These are phyloP conservation scores for Fusarium setosum DNA, from an alignment of 2,329 filamentous ascomycete species.

Conservation along the genomic window DNA sequence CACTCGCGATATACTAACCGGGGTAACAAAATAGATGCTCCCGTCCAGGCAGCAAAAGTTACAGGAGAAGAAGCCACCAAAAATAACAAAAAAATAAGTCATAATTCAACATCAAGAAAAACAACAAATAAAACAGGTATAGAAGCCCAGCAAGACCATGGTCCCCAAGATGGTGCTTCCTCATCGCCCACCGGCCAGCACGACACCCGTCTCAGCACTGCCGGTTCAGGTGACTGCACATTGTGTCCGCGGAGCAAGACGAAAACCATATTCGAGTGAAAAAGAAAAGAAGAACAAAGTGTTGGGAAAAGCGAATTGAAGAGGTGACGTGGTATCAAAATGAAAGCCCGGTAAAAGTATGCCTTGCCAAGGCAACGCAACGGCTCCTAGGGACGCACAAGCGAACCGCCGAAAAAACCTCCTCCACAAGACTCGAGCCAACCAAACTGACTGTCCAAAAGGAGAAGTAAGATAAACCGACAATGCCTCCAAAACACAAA, in stretches of 20 bases:
- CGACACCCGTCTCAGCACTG: no score
- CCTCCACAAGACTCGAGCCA: slow-evolving; percentile 20
- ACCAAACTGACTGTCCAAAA: slow-evolving; percentile 37
- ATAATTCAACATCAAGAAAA: not conserved
- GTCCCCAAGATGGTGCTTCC: no score
- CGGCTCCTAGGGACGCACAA: slow-evolving; percentile 33
- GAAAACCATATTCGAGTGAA: not conserved
- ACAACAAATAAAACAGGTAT: slow-evolving; percentile 3
- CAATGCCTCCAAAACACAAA: slow-evolving; percentile 31
- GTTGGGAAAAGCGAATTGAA: slow-evolving; percentile 36
- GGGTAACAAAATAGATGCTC: slow-evolving; percentile 16
- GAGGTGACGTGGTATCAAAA: slow-evolving; percentile 45
- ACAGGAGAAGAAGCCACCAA: not conserved
- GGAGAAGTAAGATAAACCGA: slow-evolving; percentile 11
- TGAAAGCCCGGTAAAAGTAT: slow-evolving; percentile 42
- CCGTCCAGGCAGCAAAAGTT: slow-evolving; percentile 17
- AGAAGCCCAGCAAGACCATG: not conserved
- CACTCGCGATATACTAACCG: slow-evolving; percentile 29
- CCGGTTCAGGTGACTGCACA: no score
- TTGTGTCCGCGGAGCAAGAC: not conserved
- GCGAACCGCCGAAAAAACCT: slow-evolving; percentile 33
- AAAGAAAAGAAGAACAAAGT: slow-evolving; percentile 20
- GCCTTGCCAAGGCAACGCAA: slow-evolving; percentile 38
- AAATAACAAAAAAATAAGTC: slow-evolving; percentile 1
- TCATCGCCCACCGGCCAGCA: no score